phyloP scores from a whole-genome alignment of 345 rosid genomes.

The Mercurialis annua region DNA sequence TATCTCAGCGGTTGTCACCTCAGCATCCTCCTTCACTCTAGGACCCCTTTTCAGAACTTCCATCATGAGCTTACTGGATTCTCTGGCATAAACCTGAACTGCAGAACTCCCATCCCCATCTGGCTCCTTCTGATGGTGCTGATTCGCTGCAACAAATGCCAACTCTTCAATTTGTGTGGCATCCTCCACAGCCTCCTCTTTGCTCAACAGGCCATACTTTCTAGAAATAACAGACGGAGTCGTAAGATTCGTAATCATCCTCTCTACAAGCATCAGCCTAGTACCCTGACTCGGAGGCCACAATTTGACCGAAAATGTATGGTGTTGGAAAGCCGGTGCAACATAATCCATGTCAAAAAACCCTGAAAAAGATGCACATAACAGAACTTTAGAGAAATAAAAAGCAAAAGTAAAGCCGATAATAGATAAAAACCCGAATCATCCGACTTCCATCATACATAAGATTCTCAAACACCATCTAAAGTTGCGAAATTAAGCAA shows the following conservation, averaged over 20 bases:
- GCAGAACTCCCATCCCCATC: constrained; percentile 96
- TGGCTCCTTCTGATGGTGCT: constrained; percentile 79
- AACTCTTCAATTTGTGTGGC: constrained; percentile 68
- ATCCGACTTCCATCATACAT: not conserved
- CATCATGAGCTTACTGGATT: constrained; percentile 82
- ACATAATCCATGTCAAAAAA: constrained; percentile 47
- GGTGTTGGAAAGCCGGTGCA: constrained; percentile 40
- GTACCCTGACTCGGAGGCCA: constrained; percentile 92
- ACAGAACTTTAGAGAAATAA: constrained; percentile 5
- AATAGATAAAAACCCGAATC: not conserved
- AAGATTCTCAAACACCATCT: not conserved
- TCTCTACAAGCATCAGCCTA: constrained; percentile 64
- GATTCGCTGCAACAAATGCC: constrained; percentile 58
- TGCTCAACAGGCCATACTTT: constrained; percentile 69
- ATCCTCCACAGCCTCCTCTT: constrained; percentile 68
- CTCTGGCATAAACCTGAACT: constrained; percentile 89
- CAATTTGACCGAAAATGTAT: constrained; percentile 59
- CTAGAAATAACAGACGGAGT: constrained; percentile 81
- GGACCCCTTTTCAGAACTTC: constrained; percentile 79
- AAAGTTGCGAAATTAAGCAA: not conserved
- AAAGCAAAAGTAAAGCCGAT: not conserved
- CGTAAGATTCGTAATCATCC: constrained; percentile 63
- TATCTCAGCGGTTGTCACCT: constrained; percentile 21
- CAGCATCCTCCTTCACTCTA: constrained; percentile 33
- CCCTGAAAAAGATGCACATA: constrained; percentile 33